A percentile compares a stretch with the other conserved stretches of the same genome.
These are phyloP conservation scores for Aspergillus cavernicola DNA, from an alignment of 495 filamentous ascomycete genomes.

Conservation along the genomic window DNA sequence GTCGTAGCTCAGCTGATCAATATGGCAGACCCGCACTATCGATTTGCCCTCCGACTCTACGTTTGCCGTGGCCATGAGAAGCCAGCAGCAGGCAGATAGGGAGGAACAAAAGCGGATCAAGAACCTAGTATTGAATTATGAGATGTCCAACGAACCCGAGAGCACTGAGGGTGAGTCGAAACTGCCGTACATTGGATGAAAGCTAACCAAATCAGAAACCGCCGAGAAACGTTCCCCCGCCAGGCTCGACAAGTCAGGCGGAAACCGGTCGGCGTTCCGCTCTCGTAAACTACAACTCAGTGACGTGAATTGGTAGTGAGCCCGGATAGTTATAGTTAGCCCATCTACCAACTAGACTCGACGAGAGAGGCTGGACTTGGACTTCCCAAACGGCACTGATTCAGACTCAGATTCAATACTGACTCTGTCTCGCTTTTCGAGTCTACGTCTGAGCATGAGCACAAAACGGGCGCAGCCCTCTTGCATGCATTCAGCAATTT, in stretches of 20 bases:
- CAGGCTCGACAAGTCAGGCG: conserved; percentile 62
- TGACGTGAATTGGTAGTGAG: conserved; percentile 89
- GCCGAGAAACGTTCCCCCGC: conserved; percentile 37
- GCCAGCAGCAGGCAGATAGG: conserved; percentile 87
- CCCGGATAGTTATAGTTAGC: not conserved
- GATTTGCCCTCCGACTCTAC: conserved; percentile 91
- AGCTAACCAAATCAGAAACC: conserved; percentile 13
- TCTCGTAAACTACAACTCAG: conserved; percentile 89
- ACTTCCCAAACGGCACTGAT: too few species aligned
- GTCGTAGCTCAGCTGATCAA: too few species aligned
- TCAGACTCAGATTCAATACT: not conserved
- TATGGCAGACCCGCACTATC: conserved; percentile 77
- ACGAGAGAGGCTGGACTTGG: not conserved
- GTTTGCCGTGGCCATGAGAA: conserved; percentile 94
- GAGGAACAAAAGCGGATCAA: conserved; percentile 99
- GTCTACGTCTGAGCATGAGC: not conserved
- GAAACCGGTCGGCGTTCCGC: conserved; percentile 73
- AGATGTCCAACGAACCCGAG: conserved; percentile 75
- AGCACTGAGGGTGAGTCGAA: conserved; percentile 56
- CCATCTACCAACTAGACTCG: not conserved
- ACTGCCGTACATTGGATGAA: not conserved
- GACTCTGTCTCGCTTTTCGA: not conserved
- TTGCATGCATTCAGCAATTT: not conserved
- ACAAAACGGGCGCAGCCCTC: not conserved
- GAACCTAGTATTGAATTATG: conserved; percentile 92